Evolutionary conservation across 352 stramenopile genomes (phyloP).

Genomic region (Phytophthora chlamydospora): DNA sequence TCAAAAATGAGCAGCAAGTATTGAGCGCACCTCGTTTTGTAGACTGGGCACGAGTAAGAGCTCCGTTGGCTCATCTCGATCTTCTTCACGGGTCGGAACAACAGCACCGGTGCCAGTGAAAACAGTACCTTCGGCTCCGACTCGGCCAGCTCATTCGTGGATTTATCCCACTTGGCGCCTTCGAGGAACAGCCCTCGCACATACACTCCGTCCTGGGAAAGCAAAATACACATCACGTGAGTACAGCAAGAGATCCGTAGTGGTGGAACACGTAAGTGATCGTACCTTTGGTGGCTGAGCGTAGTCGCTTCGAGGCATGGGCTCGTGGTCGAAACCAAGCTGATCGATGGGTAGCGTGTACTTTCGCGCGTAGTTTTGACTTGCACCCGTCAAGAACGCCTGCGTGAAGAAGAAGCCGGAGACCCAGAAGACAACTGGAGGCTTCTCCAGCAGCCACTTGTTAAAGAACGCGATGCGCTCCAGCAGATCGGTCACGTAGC

Average conservation of each 20-base stretch:
- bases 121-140: slow-evolving; percentile 91
- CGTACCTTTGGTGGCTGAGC: slow-evolving; percentile 68
- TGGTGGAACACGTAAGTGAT: not conserved
- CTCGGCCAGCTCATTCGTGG: slow-evolving; percentile 69
- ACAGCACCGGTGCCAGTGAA: slow-evolving; percentile 79
- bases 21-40: slow-evolving; percentile 87
- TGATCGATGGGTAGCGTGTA: slow-evolving; percentile 93
- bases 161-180: slow-evolving; percentile 89
- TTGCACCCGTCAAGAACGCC: slow-evolving; percentile 94
- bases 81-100: slow-evolving; percentile 85
- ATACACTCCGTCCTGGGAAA: slow-evolving; percentile 82
- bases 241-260: too few relatives aligned
- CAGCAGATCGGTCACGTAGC: slow-evolving; percentile 92
- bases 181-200: slow-evolving; percentile 90
- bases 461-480: slow-evolving; percentile 92
- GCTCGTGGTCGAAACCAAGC: slow-evolving; percentile 81
- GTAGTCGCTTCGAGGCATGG: slow-evolving; percentile 81
- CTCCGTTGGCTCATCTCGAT: slow-evolving; percentile 66
- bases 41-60: slow-evolving; percentile 93
- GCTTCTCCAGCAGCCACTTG: slow-evolving; percentile 89
- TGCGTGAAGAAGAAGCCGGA: slow-evolving; percentile 97
- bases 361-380: slow-evolving; percentile 94
- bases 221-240: slow-evolving; percentile 2
- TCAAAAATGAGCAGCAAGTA: slow-evolving; percentile 1
- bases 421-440: slow-evolving; percentile 93